A percentile compares a stretch with the other conserved stretches of the same genome.
Conservation (phyloP, 2,329 filamentous ascomycete species). For the Ophiostoma perfectum region DNA sequence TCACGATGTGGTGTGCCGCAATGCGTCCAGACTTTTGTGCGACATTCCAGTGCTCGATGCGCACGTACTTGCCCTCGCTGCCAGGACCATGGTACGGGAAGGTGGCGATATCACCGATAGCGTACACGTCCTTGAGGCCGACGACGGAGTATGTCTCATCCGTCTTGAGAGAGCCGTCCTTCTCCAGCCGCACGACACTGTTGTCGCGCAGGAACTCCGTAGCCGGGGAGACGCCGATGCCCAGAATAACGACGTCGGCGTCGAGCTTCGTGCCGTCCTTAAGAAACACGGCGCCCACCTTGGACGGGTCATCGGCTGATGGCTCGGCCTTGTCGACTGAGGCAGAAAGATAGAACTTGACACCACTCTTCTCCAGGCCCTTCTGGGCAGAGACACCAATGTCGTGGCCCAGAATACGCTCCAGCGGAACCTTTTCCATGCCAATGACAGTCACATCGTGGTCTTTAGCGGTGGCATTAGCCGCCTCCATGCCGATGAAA, state of each 20-base stretch:
- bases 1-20: constrained; percentile 70
- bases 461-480: constrained; percentile 70
- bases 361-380: constrained; percentile 73
- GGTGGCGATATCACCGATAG: constrained; percentile 89
- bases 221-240: constrained; percentile 80
- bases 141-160: constrained; percentile 73
- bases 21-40: constrained; percentile 85
- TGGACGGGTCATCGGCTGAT: constrained; percentile 58
- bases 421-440: constrained; percentile 79
- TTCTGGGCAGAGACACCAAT: constrained; percentile 77
- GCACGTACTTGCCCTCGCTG: constrained; percentile 63
- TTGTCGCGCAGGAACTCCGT: constrained; percentile 78
- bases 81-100: constrained; percentile 92
- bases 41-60: constrained; percentile 99
- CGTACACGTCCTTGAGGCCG: constrained; percentile 77
- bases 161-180: constrained; percentile 79
- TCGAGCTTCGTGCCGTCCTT: constrained; percentile 80
- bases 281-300: constrained; percentile 73
- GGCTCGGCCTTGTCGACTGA: constrained; percentile 77
- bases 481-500: constrained; percentile 98
- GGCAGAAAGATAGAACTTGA: constrained; percentile 81
- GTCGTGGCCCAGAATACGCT: constrained; percentile 75
- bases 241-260: constrained; percentile 86
- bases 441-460: constrained; percentile 84
- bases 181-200: constrained; percentile 61